Conservation (phyloP, 306 rosid genomes). For the Ziziphus jujuba region DNA sequence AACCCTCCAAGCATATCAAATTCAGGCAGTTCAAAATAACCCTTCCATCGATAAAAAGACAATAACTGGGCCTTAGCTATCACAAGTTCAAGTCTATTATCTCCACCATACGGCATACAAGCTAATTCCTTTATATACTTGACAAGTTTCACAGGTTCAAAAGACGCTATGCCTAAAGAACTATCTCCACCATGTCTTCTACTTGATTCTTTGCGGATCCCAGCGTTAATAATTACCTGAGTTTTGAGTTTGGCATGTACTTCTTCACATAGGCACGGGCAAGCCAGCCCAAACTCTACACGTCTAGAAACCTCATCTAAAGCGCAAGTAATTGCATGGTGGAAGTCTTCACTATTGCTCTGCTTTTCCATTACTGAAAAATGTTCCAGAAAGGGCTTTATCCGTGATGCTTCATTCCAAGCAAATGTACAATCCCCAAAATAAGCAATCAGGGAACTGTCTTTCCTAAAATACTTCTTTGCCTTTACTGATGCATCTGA, state of each 20-base stretch:
- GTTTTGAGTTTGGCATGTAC: slow-evolving; percentile 42
- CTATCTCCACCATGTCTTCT: slow-evolving; percentile 59
- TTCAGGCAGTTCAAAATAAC: slow-evolving; percentile 59
- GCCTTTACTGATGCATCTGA: slow-evolving; percentile 62
- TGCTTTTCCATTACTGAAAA: slow-evolving; percentile 71
- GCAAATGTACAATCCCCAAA: slow-evolving; percentile 80
- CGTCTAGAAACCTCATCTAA: slow-evolving; percentile 77
- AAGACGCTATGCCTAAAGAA: slow-evolving; percentile 40
- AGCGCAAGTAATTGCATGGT: slow-evolving; percentile 62
- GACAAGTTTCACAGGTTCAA: slow-evolving; percentile 60
- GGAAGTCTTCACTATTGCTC: slow-evolving; percentile 48
- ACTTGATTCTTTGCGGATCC: slow-evolving; percentile 45
- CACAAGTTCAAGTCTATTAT: slow-evolving; percentile 50
- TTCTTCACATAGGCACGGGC: slow-evolving; percentile 65
- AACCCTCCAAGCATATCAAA: slow-evolving; percentile 39
- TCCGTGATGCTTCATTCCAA: slow-evolving; percentile 70
- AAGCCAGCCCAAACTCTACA: slow-evolving; percentile 67
- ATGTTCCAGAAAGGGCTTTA: slow-evolving; percentile 63
- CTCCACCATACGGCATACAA: slow-evolving; percentile 38
- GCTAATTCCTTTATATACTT: slow-evolving; percentile 51
- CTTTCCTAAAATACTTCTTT: slow-evolving; percentile 53
- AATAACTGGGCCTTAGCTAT: slow-evolving; percentile 46
- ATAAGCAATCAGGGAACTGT: slow-evolving; percentile 55
- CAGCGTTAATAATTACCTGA: slow-evolving; percentile 55
- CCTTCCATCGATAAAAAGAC: slow-evolving; percentile 61